Conservation (phyloP, 768 basidiomycete genomes). For the Termitomyces sp. region DNA sequence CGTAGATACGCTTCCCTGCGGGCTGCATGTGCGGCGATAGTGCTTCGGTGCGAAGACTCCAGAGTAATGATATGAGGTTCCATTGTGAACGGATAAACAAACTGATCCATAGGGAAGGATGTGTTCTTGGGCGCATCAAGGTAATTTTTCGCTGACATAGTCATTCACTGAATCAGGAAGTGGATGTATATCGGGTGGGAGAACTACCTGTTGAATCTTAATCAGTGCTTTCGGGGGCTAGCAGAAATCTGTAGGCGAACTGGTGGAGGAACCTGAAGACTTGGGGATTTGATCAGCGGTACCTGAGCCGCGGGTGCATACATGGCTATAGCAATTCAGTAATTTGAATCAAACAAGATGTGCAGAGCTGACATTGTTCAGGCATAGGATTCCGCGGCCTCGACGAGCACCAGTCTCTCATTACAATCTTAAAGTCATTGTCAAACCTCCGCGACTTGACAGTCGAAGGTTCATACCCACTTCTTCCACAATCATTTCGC, state of each 20-base stretch:
- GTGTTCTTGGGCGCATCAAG: background rate
- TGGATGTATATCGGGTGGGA: constrained; percentile 92
- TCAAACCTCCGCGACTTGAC: too few species aligned
- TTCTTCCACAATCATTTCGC: too few species aligned
- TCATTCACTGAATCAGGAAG: constrained; percentile 86
- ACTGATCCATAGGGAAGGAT: constrained; percentile 44
- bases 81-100: constrained; percentile 94
- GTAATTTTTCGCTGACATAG: constrained; percentile 52
- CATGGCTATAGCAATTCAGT: constrained; percentile 45
- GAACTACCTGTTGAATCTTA: constrained; percentile 54
- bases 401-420: too few species aligned
- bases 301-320: constrained; percentile 74
- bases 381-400: constrained; percentile 12
- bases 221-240: background rate
- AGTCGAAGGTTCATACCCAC: too few species aligned
- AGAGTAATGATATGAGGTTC: constrained; percentile 81
- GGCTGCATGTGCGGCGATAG: constrained; percentile 60
- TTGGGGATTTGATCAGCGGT: constrained; percentile 91
- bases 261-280: constrained; percentile 78
- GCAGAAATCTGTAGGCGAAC: constrained; percentile 36
- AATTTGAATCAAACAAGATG: background rate
- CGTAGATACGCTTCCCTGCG: constrained; percentile 71
- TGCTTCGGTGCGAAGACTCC: constrained; percentile 67
- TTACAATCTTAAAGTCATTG: too few species aligned
- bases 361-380: constrained; percentile 18